phyloP scores from a whole-genome alignment of 2,329 filamentous ascomycete genomes.

The Fusarium penzigii region DNA sequence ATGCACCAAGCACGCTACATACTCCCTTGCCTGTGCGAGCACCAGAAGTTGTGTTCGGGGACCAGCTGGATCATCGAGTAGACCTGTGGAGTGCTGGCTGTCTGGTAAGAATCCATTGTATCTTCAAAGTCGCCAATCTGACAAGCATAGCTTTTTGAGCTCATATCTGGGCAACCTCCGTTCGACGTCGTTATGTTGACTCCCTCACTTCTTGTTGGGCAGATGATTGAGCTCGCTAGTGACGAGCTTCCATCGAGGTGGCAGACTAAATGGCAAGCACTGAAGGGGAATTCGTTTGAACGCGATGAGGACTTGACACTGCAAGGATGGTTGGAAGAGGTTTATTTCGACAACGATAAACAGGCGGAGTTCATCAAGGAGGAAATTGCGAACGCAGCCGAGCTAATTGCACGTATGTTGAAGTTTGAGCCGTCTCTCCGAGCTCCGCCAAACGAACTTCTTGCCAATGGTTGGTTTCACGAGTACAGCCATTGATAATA shows the following conservation, averaged over 20 bases:
- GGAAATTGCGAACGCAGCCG: slow-evolving; percentile 2
- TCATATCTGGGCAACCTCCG: slow-evolving; percentile 25
- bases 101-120: slow-evolving; percentile 9
- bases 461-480: slow-evolving; percentile 12
- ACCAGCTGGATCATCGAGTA: slow-evolving; percentile 15
- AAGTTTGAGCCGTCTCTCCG: slow-evolving; percentile 21
- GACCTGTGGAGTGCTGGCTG: slow-evolving; percentile 25
- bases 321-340: slow-evolving; percentile 17
- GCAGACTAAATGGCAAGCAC: slow-evolving; percentile 12
- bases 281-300: background rate
- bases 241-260: slow-evolving; percentile 18
- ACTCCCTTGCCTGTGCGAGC: slow-evolving; percentile 19
- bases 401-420: slow-evolving; percentile 13
- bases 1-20: slow-evolving; percentile 6
- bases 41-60: slow-evolving; percentile 25
- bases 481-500: background rate
- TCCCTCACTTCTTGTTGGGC: slow-evolving; percentile 6
- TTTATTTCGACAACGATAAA: slow-evolving; percentile 14
- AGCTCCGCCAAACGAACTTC: slow-evolving; percentile 9
- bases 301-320: slow-evolving; percentile 1
- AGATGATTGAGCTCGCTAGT: slow-evolving; percentile 17
- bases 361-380: slow-evolving; percentile 3
- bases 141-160: slow-evolving; percentile 22
- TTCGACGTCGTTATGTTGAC: slow-evolving; percentile 21
- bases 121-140: background rate